Evolutionary conservation across 2,329 filamentous ascomycete species (phyloP).

Genomic region (Xylariaceae sp.): DNA sequence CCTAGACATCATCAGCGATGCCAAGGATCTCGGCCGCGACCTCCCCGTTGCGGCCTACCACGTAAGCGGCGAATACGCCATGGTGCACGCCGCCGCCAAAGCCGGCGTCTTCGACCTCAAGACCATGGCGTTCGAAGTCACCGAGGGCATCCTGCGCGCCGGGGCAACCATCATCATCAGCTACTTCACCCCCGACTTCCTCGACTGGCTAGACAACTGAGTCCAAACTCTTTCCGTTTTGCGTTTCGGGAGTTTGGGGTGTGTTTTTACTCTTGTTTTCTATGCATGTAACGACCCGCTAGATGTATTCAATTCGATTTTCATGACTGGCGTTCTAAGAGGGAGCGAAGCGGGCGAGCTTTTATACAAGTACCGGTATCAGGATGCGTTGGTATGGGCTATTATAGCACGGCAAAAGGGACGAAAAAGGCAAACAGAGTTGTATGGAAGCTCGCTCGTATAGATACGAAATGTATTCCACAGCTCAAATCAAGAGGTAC

Average conservation of each 20-base stretch:
- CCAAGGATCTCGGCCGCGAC: slow-evolving; percentile 88
- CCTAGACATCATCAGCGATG: slow-evolving; percentile 95
- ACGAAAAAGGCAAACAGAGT: background rate
- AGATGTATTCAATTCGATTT: background rate
- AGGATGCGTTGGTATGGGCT: background rate
- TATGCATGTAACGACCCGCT: background rate
- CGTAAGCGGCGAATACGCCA: slow-evolving; percentile 93
- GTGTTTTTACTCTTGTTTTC: background rate
- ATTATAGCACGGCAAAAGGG: background rate
- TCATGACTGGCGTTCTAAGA: slow-evolving; percentile 7
- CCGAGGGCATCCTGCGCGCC: slow-evolving; percentile 86
- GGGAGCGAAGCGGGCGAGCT: background rate
- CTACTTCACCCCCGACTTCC: slow-evolving; percentile 85
- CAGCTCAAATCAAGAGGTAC: background rate
- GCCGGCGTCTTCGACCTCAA: slow-evolving; percentile 95
- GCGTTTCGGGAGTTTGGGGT: slow-evolving; percentile 5
- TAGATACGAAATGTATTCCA: background rate
- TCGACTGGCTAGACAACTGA: slow-evolving; percentile 61
- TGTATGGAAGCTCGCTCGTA: background rate
- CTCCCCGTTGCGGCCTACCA: slow-evolving; percentile 94
- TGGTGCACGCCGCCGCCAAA: slow-evolving; percentile 95
- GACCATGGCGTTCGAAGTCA: slow-evolving; percentile 90
- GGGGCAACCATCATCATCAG: slow-evolving; percentile 90
- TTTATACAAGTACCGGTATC: background rate
- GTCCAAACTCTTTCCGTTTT: background rate